Percentiles rank a stretch among this genome's conserved stretches.
These are phyloP conservation scores for Salix exigua DNA, from an alignment of 345 rosid species.

Conservation along the genomic window DNA sequence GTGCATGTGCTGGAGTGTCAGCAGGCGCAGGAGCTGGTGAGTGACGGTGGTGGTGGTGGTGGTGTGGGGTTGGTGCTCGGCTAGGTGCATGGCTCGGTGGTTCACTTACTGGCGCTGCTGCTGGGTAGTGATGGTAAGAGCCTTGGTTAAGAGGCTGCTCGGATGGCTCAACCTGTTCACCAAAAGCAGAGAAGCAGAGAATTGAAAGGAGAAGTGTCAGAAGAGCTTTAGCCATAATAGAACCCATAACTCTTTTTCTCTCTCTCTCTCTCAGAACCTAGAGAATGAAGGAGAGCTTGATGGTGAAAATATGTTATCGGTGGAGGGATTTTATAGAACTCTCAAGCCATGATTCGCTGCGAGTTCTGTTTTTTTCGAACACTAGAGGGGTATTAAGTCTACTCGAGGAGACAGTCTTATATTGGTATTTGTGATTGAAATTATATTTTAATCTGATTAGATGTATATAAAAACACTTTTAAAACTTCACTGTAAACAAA, in stretches of 20 bases:
- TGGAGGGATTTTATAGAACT: constrained; percentile 29
- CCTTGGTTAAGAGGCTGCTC: constrained; percentile 28
- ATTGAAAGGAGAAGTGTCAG: constrained; percentile 28
- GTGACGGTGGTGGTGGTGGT: constrained; percentile 15
- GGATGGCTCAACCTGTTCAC: constrained; percentile 23
- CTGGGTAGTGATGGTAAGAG: constrained; percentile 19
- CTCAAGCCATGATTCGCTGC: constrained; percentile 29
- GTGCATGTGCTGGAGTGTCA: constrained; percentile 21
- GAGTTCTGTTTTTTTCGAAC: not conserved
- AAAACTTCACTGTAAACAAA: no score
- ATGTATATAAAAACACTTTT: no score
- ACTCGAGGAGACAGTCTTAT: no score
- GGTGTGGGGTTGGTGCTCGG: constrained; percentile 5
- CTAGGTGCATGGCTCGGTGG: constrained; percentile 22
- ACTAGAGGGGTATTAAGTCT: not conserved
- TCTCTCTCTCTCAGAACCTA: not conserved
- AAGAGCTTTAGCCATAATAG: constrained; percentile 27
- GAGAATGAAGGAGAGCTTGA: not conserved
- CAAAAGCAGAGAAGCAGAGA: constrained; percentile 33
- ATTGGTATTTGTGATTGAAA: no score
- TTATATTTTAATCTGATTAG: no score
- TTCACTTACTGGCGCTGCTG: constrained; percentile 27
- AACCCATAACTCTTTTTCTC: constrained; percentile 25
- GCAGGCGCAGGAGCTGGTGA: constrained; percentile 17
- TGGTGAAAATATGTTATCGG: not conserved